Percentiles rank a stretch among this genome's conserved stretches.
These are phyloP conservation scores for Eimeria falciformis DNA, from an alignment of 169 alveolate genomes.

Conservation along the genomic window DNA sequence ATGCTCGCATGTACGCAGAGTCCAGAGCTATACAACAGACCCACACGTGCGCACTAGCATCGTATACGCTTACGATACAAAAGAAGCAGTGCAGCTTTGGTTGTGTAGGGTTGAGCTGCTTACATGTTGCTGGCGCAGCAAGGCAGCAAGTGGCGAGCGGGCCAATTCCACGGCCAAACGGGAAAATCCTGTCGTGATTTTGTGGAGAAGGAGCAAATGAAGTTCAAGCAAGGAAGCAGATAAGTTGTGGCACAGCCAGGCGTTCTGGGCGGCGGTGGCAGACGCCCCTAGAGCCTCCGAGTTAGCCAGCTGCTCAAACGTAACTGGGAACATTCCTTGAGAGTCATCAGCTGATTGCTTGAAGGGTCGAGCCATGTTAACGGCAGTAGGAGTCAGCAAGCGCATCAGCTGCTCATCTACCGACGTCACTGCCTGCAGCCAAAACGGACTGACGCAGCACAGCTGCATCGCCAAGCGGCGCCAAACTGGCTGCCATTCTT, in stretches of 20 bases:
- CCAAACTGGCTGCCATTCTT: too few relatives aligned
- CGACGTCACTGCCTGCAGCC: slow-evolving; percentile 17
- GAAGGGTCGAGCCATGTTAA: neutral
- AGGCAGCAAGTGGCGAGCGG: slow-evolving; percentile 29
- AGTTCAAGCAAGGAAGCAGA: slow-evolving; percentile 38
- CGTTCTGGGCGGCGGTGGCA: slow-evolving; percentile 21
- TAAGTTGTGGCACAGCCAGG: slow-evolving; percentile 34
- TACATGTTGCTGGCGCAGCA: slow-evolving; percentile 66
- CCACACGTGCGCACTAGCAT: too few relatives aligned
- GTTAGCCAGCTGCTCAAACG: neutral
- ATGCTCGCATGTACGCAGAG: too few relatives aligned
- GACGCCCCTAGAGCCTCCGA: neutral
- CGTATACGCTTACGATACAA: too few relatives aligned
- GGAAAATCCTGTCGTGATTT: slow-evolving; percentile 38
- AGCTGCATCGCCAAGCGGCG: too few relatives aligned
- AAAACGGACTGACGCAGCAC: too few relatives aligned
- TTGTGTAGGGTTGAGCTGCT: neutral
- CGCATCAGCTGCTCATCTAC: slow-evolving; percentile 27
- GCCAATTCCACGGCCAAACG: slow-evolving; percentile 41
- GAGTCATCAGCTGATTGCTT: neutral
- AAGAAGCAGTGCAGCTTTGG: too few relatives aligned
- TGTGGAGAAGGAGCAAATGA: slow-evolving; percentile 23
- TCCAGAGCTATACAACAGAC: too few relatives aligned
- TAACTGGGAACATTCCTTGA: neutral
- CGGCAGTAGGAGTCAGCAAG: neutral